These are phyloP conservation scores for Dysphania ambrosioides DNA, from an alignment of 148 eudicot species.

Conservation along the genomic window DNA sequence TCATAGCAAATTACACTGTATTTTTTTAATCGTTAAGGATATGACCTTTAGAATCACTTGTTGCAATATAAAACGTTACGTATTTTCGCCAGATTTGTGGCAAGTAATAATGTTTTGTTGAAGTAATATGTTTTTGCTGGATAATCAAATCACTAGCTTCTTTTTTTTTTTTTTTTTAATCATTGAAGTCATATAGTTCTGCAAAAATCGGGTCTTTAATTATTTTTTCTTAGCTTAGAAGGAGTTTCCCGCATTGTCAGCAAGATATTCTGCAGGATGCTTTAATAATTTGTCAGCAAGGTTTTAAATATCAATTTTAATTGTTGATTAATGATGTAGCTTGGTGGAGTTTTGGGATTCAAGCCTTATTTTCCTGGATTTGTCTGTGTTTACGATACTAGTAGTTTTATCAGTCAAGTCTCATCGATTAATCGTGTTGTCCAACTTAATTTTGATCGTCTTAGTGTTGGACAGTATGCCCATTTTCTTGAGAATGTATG, in stretches of 20 bases:
- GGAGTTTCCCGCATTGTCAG: neutral
- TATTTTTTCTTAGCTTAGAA: neutral
- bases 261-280: neutral
- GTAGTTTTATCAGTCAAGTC: neutral
- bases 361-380: neutral
- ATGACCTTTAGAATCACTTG: neutral
- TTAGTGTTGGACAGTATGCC: neutral
- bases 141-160: neutral
- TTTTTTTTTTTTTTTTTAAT: neutral
- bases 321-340: neutral
- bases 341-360: slow-evolving; percentile 17
- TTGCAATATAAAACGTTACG: neutral
- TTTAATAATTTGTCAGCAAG: slow-evolving; percentile 9
- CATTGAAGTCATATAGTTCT: neutral
- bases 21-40: neutral
- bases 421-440: neutral
- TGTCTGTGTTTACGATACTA: neutral
- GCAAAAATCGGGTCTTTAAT: neutral
- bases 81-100: neutral
- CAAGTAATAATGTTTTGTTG: neutral
- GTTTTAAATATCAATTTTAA: neutral
- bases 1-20: neutral
- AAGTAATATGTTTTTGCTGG: neutral
- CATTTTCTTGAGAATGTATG: neutral
- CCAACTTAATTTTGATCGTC: neutral